A percentile compares a stretch with the other conserved stretches of the same genome.
Evolutionary conservation across 2,329 filamentous ascomycete species (phyloP).

Genomic region (Mariannaea elegans): DNA sequence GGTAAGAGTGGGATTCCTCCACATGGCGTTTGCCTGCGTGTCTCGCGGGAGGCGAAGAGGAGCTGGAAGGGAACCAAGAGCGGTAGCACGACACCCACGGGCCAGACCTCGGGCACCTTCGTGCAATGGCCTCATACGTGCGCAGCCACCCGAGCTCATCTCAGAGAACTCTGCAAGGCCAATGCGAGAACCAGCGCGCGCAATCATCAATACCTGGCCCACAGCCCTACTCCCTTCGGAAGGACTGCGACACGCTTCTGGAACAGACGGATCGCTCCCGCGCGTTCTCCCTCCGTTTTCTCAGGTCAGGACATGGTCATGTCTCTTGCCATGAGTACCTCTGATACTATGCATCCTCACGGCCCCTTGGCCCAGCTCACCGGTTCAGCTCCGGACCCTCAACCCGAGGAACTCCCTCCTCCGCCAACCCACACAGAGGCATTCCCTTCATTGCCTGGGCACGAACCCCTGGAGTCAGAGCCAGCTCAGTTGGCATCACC

Average conservation of each 20-base stretch:
- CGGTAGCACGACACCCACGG: slow-evolving; percentile 65
- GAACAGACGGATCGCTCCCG: slow-evolving; percentile 59
- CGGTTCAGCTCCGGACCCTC: slow-evolving; percentile 46
- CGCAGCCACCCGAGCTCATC: slow-evolving; percentile 68
- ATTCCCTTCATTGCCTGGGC: slow-evolving; percentile 12
- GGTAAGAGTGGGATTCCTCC: slow-evolving; percentile 72
- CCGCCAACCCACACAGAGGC: slow-evolving; percentile 22
- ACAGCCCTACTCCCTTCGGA: slow-evolving; percentile 65
- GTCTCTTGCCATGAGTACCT: slow-evolving; percentile 69
- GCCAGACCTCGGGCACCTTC: slow-evolving; percentile 56
- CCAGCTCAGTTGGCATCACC: slow-evolving; percentile 60
- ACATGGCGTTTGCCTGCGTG: slow-evolving; percentile 69
- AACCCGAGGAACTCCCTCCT: slow-evolving; percentile 33
- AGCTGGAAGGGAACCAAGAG: slow-evolving; percentile 71
- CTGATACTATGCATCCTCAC: slow-evolving; percentile 70
- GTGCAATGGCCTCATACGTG: slow-evolving; percentile 72
- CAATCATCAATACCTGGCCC: slow-evolving; percentile 57
- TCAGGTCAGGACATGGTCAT: slow-evolving; percentile 69
- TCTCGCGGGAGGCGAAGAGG: slow-evolving; percentile 71
- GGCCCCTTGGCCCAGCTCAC: slow-evolving; percentile 69
- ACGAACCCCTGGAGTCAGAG: slow-evolving; percentile 37
- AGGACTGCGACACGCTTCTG: slow-evolving; percentile 59
- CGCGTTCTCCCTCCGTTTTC: slow-evolving; percentile 59
- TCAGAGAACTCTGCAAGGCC: slow-evolving; percentile 69
- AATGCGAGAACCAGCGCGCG: slow-evolving; percentile 58